phyloP scores from a whole-genome alignment of 1,284 basidiomycete genomes.

The Trichosporon sp. region DNA sequence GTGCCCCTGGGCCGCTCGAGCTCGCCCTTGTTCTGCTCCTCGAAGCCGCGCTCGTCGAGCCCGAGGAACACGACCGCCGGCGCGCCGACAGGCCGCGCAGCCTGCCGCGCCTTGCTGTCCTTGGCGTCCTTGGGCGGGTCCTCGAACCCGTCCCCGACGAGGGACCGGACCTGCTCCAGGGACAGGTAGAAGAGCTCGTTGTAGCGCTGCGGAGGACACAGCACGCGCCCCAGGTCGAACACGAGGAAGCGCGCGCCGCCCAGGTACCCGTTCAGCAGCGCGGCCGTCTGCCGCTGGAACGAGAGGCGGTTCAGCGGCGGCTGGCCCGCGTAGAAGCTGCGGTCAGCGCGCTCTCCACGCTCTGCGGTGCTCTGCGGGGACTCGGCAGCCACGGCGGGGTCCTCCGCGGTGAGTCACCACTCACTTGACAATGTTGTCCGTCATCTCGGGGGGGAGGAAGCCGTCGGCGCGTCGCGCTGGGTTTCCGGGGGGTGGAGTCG shows the following conservation, averaged over 20 bases:
- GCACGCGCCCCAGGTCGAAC: conserved; percentile 54
- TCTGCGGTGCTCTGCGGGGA: no score
- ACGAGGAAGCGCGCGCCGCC: conserved; percentile 65
- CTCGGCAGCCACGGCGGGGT: neutral
- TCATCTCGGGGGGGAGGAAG: neutral
- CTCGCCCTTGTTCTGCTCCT: conserved; percentile 55
- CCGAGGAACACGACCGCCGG: conserved; percentile 67
- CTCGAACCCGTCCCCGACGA: conserved; percentile 51
- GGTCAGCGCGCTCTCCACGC: neutral
- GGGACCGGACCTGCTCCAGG: conserved; percentile 64
- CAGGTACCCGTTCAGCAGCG: conserved; percentile 66
- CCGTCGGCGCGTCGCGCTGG: neutral
- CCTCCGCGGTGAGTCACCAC: conserved; percentile 6
- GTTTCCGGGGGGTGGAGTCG: neutral
- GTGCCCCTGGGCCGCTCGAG: conserved; percentile 64
- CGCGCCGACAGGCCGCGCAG: conserved; percentile 59
- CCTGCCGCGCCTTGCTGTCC: conserved; percentile 55
- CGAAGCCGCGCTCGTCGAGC: conserved; percentile 60
- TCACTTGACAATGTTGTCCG: conserved; percentile 43
- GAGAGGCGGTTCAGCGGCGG: conserved; percentile 75
- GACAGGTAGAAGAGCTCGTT: conserved; percentile 54
- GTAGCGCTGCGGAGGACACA: conserved; percentile 50
- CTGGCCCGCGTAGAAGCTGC: conserved; percentile 68
- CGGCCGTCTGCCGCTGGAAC: conserved; percentile 69
- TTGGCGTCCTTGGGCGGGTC: conserved; percentile 25